Conservation (phyloP, 768 basidiomycete genomes). For the Collybiopsis luxurians region DNA sequence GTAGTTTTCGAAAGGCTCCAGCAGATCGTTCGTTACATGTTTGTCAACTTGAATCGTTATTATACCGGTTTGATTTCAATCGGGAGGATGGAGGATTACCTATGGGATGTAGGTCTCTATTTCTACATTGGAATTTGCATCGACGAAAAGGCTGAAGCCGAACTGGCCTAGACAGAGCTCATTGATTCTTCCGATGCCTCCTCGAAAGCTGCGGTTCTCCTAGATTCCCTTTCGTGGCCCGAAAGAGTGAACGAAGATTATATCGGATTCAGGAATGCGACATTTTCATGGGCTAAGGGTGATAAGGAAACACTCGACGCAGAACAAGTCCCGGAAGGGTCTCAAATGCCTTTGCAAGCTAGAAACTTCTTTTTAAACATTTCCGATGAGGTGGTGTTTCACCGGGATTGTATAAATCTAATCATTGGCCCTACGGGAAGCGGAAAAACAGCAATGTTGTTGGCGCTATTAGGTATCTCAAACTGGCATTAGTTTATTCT, state of each 20-base stretch:
- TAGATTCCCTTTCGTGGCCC: too few species aligned
- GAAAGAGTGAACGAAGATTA: neutral
- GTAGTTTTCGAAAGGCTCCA: constrained; percentile 46
- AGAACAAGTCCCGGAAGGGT: neutral
- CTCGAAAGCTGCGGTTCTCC: neutral
- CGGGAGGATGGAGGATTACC: neutral
- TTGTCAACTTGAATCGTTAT: constrained; percentile 10
- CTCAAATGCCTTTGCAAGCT: neutral
- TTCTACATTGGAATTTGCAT: neutral
- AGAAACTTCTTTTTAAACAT: constrained; percentile 35
- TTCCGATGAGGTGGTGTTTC: constrained; percentile 41
- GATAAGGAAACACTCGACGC: neutral
- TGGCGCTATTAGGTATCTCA: constrained; percentile 37
- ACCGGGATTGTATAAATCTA: constrained; percentile 36
- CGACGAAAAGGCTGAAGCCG: too few species aligned
- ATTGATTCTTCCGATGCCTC: neutral
- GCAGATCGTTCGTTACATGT: constrained; percentile 21
- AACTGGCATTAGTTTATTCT: neutral
- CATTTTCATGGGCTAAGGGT: constrained; percentile 1
- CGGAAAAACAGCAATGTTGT: constrained; percentile 45
- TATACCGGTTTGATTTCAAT: neutral
- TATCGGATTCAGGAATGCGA: neutral
- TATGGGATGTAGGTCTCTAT: neutral
- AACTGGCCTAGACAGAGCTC: neutral
- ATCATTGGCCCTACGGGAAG: constrained; percentile 38